Conservation (phyloP, 2,329 filamentous ascomycete genomes). For the Cadophora malorum region DNA sequence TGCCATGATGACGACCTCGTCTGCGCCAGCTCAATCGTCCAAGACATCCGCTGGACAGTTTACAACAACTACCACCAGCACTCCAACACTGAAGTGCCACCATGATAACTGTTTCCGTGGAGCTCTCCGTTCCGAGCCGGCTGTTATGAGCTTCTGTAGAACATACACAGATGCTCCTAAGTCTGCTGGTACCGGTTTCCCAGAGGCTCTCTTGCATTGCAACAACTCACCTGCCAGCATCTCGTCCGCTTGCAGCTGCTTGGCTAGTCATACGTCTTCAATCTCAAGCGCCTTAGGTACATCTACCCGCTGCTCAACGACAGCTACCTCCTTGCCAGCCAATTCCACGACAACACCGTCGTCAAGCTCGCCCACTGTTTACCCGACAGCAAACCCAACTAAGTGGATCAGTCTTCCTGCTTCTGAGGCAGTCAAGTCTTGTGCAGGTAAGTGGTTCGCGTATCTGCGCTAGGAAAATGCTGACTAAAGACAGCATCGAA, state of each 20-base stretch:
- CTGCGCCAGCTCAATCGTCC: background rate
- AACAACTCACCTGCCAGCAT: background rate
- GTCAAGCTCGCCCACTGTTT: background rate
- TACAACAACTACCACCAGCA: background rate
- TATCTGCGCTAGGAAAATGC: background rate
- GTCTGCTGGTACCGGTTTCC: background rate
- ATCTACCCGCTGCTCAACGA: background rate
- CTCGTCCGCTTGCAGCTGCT: constrained; percentile 17
- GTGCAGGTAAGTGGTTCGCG: constrained; percentile 5
- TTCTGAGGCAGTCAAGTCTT: constrained; percentile 7
- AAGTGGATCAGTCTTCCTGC: constrained; percentile 14
- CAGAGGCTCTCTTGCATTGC: background rate
- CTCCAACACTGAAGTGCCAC: background rate
- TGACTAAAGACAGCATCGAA: background rate
- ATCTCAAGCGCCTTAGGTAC: background rate
- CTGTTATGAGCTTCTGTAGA: background rate
- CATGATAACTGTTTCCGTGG: constrained; percentile 15
- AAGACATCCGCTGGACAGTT: background rate
- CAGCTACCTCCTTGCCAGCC: too few species aligned
- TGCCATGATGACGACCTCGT: background rate
- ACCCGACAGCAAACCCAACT: background rate
- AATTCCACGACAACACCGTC: background rate
- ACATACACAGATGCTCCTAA: background rate
- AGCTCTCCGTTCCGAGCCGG: background rate
- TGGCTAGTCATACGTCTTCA: background rate